Percentiles rank a stretch among this genome's conserved stretches.
phyloP scores from a whole-genome alignment of 1,139 yeast genomes.

The Yarrowia galli region DNA sequence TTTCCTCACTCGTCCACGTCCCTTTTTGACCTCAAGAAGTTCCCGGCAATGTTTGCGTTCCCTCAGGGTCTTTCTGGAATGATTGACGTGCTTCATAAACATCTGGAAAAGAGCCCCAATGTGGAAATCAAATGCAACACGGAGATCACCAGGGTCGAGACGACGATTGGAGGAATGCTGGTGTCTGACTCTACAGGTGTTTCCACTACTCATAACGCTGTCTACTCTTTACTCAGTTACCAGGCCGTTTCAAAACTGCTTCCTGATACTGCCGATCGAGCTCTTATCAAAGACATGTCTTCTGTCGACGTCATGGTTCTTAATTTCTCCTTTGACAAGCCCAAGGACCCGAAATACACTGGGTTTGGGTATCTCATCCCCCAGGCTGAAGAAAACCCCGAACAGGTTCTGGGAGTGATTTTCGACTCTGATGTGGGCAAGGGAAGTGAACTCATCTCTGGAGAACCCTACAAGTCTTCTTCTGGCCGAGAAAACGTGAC shows the following conservation, averaged over 20 bases:
- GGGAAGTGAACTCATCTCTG: constrained; percentile 29
- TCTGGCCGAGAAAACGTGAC: constrained; percentile 65
- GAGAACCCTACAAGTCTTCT: constrained; percentile 48
- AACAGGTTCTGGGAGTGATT: constrained; percentile 79
- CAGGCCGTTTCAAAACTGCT: constrained; percentile 43
- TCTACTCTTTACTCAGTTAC: constrained; percentile 49
- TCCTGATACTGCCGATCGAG: constrained; percentile 41
- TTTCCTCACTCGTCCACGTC: constrained; percentile 46
- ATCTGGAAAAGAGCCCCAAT: constrained; percentile 17
- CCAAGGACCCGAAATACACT: constrained; percentile 56
- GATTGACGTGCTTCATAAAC: constrained; percentile 8
- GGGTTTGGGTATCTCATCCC: constrained; percentile 89
- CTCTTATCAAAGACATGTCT: constrained; percentile 43
- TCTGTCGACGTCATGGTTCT: constrained; percentile 51
- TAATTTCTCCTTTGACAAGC: constrained; percentile 48
- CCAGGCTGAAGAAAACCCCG: constrained; percentile 57
- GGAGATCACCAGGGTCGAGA: constrained; percentile 41
- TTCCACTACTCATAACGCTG: constrained; percentile 40
- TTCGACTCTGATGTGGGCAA: constrained; percentile 77
- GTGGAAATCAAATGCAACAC: constrained; percentile 40
- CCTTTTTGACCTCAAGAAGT: constrained; percentile 10
- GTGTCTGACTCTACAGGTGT: constrained; percentile 7
- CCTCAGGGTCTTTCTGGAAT: constrained; percentile 34
- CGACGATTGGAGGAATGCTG: constrained; percentile 39
- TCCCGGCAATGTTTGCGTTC: constrained; percentile 38